A percentile compares a stretch with the other conserved stretches of the same genome.
phyloP scores from a whole-genome alignment of 164 flowering plant species.

The Nelumbo lutea region DNA sequence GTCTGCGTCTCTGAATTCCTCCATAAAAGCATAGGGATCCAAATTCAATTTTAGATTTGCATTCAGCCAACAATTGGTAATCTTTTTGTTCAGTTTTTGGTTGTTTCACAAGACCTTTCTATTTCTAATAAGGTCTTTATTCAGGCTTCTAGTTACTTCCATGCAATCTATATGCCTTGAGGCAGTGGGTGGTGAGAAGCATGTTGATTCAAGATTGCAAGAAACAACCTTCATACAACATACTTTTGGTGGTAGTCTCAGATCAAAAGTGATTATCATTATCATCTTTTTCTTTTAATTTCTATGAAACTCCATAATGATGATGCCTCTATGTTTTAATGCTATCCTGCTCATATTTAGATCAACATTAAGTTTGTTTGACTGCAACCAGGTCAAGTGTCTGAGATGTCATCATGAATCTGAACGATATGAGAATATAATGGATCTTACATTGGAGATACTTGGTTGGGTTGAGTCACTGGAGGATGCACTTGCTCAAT shows the following conservation, averaged over 20 bases:
- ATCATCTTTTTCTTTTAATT: not conserved
- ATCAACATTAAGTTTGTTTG: constrained; percentile 1
- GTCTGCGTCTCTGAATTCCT: not conserved
- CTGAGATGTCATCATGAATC: constrained; percentile 70
- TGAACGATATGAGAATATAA: constrained; percentile 70
- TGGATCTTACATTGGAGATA: constrained; percentile 94
- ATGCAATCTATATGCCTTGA: constrained; percentile 88
- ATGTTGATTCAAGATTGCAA: constrained; percentile 60
- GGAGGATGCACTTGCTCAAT: constrained; percentile 82
- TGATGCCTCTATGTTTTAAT: not conserved
- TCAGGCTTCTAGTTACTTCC: constrained; percentile 69
- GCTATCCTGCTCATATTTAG: not conserved
- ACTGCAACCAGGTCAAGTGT: constrained; percentile 60
- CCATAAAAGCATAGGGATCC: not conserved
- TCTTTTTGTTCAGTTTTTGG: not conserved
- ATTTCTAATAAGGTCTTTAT: constrained; percentile 12
- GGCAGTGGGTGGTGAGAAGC: constrained; percentile 60
- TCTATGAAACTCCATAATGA: not conserved
- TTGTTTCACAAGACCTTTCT: constrained; percentile 9
- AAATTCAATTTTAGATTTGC: constrained; percentile 3
- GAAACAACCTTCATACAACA: constrained; percentile 86
- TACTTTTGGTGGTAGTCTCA: constrained; percentile 77
- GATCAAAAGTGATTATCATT: constrained; percentile 55
- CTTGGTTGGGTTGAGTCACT: constrained; percentile 72
- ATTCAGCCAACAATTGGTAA: constrained; percentile 2